A percentile compares a stretch with the other conserved stretches of the same genome.
Evolutionary conservation across 352 stramenopile species (phyloP).

Genomic region (Pythium brachiatum): DNA sequence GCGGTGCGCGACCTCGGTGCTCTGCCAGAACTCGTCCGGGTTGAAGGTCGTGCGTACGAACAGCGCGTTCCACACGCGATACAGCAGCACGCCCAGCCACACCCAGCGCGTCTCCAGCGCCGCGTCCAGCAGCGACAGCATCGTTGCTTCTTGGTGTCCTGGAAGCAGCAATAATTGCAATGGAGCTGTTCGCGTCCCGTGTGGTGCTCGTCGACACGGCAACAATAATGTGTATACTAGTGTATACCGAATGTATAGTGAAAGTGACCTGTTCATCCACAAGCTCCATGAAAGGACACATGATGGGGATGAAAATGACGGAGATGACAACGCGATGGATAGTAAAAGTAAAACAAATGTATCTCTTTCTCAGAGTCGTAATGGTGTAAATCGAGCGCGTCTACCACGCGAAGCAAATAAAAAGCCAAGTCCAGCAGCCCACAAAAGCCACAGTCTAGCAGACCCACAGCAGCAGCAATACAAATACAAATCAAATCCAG

Average conservation of each 20-base stretch:
- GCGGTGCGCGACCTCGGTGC: conserved; percentile 81
- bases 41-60: conserved; percentile 87
- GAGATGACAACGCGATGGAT: not conserved
- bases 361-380: conserved; percentile 3
- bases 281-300: not conserved
- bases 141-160: not conserved
- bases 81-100: conserved; percentile 50
- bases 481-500: not conserved
- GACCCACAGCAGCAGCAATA: not conserved
- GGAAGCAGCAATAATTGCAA: not conserved
- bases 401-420: conserved; percentile 3
- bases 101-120: conserved; percentile 29
- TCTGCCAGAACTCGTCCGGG: conserved; percentile 89
- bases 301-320: not conserved
- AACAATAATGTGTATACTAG: not conserved
- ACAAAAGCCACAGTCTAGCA: not conserved
- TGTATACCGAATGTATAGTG: not conserved
- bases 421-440: not conserved
- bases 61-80: conserved; percentile 78
- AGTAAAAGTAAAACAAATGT: not conserved
- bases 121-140: conserved; percentile 16
- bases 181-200: not conserved
- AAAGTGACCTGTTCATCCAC: not conserved
- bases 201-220: not conserved
- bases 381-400: conserved; percentile 6